Base-by-base conservation (phyloP, 306 rosid genomes). In the Pyrus bretschneideri region DNA sequence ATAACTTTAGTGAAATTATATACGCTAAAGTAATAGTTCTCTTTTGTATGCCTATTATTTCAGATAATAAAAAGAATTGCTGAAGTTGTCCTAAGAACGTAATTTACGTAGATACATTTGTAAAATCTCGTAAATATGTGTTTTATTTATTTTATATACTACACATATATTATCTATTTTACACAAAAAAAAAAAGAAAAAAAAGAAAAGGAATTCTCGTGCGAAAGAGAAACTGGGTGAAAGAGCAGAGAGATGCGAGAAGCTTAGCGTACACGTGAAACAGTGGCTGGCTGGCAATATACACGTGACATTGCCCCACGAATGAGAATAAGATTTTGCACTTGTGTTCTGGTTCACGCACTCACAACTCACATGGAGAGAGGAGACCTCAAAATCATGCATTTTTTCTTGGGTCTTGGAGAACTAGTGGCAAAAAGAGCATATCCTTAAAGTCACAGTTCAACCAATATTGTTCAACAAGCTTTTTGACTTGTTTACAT, bases 261-360 rank as follows among this genome's bases (percentile, higher is more conserved):
- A 49, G 54, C 54, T 61, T 30, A 15, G n/a, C 30, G 12, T 74
- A 69, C 86, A 86, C 87, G 90, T 88, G 90, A 86, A 83, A 31
- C 81, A 79, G 72, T 80, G 81, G 75, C 77, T 80, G 81, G 75
- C 77, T 12, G 65, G 14, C 80, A 71, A 46, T 1, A 46, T 4
- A 4, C 52, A 46, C 52, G 5, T 14, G 54, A 49, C 54, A 14
- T 14, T 86, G 87, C 75, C 90, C 90, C 88, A 86, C 92, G 88
- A 86, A 22, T 10, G 62, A 9, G 62, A 57, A 11, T 22, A 13
- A 57, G 62, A 57, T 58, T 55, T 80, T 74, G 64, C 58, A 57
- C 23, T 30, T 22, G 57, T 58, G 65, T 30, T 22, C 57, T 58
- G 65, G 73, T 55, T 15, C 54, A 49, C 54, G 19, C 54, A 14